Conservation (phyloP, 2,329 filamentous ascomycete genomes). For the Neodidymelliopsis sp. region DNA sequence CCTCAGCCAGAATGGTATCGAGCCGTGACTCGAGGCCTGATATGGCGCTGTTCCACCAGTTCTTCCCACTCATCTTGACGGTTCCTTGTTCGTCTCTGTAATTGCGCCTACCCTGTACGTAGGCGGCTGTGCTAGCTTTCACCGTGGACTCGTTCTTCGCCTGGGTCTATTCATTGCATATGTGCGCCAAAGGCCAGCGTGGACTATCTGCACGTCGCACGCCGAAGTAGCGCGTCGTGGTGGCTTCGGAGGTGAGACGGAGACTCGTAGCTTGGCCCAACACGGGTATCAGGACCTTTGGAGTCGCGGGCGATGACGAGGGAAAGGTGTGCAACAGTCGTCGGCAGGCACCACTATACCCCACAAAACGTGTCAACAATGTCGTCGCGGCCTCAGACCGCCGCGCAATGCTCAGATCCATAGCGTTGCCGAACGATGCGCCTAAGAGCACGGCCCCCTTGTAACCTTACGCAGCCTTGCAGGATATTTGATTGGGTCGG, state of each 20-base stretch:
- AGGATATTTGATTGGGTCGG: conserved; percentile 6
- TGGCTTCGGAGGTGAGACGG: conserved; percentile 26
- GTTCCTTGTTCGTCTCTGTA: not conserved
- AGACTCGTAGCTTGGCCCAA: conserved; percentile 1
- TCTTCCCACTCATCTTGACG: conserved; percentile 40
- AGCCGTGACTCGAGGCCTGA: conserved; percentile 92
- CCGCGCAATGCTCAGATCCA: conserved; percentile 23
- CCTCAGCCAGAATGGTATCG: conserved; percentile 88
- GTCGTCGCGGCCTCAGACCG: conserved; percentile 28
- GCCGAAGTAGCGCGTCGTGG: conserved; percentile 28
- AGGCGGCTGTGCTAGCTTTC: conserved; percentile 32
- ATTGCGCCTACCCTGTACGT: conserved; percentile 1
- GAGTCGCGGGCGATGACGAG: not conserved
- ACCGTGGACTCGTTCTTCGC: conserved; percentile 40
- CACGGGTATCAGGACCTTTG: not conserved
- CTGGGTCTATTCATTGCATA: conserved; percentile 41
- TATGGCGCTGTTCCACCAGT: conserved; percentile 73
- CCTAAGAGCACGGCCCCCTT: conserved; percentile 1
- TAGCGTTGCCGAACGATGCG: conserved; percentile 16
- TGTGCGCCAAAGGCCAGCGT: conserved; percentile 39
- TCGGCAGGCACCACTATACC: not conserved
- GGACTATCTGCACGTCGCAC: conserved; percentile 32
- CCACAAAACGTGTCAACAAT: conserved; percentile 2
- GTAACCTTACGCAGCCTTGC: conserved; percentile 21
- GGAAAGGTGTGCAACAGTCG: not conserved